Evolutionary conservation across 495 filamentous ascomycete species (phyloP), one percentile per base, ranked within the genome.

Genomic region (Friedmanniomyces simplex): DNA sequence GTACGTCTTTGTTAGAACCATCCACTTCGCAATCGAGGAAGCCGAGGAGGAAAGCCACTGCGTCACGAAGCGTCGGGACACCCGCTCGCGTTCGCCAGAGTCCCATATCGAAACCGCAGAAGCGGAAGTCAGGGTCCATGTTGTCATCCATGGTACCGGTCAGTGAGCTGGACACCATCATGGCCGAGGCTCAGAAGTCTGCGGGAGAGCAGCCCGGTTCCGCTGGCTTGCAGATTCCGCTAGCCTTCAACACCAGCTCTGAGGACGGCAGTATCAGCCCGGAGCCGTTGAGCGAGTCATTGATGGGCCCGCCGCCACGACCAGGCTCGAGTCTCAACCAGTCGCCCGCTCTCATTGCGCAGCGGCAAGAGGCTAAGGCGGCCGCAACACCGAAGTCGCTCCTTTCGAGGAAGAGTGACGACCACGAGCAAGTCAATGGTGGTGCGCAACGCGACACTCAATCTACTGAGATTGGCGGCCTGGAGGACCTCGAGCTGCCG

Each of bases 51-150:
- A 69, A 65, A 49, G 55, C 52, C 18, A 58, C 51, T 24, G 63
- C 60, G 21, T 69, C 72, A 36, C 58, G 72, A 70, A 28, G 70
- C 72, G 50, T 60, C 3, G 57, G 48, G 34, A 42, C 63, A 1
- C 24, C 55, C 32, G 37, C 43, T 1, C 64, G 68, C 36, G 60
- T 65, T 28, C 83, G 86, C 53, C 87, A 91, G 68, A 95, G 89
- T 2, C 90, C 91, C 1, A 90, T 88, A 39, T 84, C 88, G 36
- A 95, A 91, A 66, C 84, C 89, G 0, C 77, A 86, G 57, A 72
- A 71, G 52, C 81, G 83, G 56, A 79, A 80, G 66, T 84, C 80
- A 58, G 77, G 79, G 10, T 53, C 37, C n/a, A 65, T 66, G 48
- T 49, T 68, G 3, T 60, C 64, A 2, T 64, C 67, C 2, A 37